phyloP scores from a whole-genome alignment of 495 filamentous ascomycete genomes.

The Neurospora sp. region DNA sequence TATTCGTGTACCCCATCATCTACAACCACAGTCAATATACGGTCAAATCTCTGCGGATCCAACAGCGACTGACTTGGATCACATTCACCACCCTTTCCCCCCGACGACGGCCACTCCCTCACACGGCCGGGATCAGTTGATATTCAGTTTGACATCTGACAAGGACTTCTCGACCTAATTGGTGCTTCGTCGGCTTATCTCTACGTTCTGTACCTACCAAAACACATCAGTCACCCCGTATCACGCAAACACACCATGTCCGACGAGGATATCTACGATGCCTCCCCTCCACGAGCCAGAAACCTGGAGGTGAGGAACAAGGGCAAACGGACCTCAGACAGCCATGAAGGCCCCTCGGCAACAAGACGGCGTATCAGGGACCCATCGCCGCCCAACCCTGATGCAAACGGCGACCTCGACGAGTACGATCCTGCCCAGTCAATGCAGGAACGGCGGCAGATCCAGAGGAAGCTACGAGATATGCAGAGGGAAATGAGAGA shows the following conservation, averaged over 20 bases:
- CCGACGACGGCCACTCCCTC: neutral
- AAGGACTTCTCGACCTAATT: neutral
- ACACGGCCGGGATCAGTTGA: neutral
- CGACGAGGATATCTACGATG: neutral
- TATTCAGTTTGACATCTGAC: neutral
- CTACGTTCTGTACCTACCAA: neutral
- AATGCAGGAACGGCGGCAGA: conserved; percentile 58
- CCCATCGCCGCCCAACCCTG: conserved; percentile 14
- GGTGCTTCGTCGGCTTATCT: neutral
- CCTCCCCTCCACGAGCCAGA: neutral
- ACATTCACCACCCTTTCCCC: neutral
- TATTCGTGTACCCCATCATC: neutral
- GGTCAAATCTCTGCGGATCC: neutral
- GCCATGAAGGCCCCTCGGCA: conserved; percentile 27
- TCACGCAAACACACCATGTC: neutral
- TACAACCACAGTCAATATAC: neutral
- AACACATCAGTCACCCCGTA: neutral
- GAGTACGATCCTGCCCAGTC: conserved; percentile 85
- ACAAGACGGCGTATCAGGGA: conserved; percentile 30
- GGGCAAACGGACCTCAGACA: conserved; percentile 41
- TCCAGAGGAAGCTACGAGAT: conserved; percentile 60
- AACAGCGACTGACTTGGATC: neutral
- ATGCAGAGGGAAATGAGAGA: conserved; percentile 60
- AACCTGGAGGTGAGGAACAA: conserved; percentile 19
- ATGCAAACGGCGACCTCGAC: conserved; percentile 22